A percentile compares a stretch with the other conserved stretches of the same genome.
phyloP scores from a whole-genome alignment of 2,329 filamentous ascomycete genomes.

The Plectosphaerella sp. region DNA sequence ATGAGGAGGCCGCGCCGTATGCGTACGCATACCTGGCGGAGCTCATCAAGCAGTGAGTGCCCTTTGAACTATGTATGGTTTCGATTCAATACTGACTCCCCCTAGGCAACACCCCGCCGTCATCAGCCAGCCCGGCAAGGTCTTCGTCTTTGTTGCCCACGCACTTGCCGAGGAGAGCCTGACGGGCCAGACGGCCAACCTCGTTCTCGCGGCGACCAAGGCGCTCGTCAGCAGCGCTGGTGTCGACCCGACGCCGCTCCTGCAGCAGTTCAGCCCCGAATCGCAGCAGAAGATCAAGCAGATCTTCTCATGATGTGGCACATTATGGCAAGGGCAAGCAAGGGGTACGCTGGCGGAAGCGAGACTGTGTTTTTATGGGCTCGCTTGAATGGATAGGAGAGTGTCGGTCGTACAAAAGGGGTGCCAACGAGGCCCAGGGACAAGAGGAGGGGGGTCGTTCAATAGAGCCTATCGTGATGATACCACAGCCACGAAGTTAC shows the following conservation, averaged over 20 bases:
- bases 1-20: slow-evolving; percentile 95
- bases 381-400: background rate
- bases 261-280: slow-evolving; percentile 72
- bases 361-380: too few relatives aligned
- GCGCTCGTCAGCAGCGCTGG: slow-evolving; percentile 68
- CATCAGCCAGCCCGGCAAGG: slow-evolving; percentile 69
- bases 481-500: slow-evolving; percentile 7
- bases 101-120: slow-evolving; percentile 83
- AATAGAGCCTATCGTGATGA: slow-evolving; percentile 6
- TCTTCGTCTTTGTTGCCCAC: slow-evolving; percentile 81
- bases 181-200: slow-evolving; percentile 74
- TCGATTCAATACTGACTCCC: slow-evolving; percentile 3
- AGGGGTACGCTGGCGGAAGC: too few relatives aligned
- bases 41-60: slow-evolving; percentile 86
- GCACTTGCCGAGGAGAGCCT: slow-evolving; percentile 89
- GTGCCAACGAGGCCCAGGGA: background rate
- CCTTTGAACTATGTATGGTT: background rate
- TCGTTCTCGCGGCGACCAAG: slow-evolving; percentile 76
- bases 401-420: background rate
- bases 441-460: background rate
- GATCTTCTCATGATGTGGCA: slow-evolving; percentile 62
- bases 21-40: slow-evolving; percentile 90
- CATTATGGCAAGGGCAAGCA: background rate
- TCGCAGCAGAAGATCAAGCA: slow-evolving; percentile 75
- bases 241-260: slow-evolving; percentile 70